Evolutionary conservation across 1,284 basidiomycete genomes (phyloP).

Genomic region (Taiwanofungus camphoratus): DNA sequence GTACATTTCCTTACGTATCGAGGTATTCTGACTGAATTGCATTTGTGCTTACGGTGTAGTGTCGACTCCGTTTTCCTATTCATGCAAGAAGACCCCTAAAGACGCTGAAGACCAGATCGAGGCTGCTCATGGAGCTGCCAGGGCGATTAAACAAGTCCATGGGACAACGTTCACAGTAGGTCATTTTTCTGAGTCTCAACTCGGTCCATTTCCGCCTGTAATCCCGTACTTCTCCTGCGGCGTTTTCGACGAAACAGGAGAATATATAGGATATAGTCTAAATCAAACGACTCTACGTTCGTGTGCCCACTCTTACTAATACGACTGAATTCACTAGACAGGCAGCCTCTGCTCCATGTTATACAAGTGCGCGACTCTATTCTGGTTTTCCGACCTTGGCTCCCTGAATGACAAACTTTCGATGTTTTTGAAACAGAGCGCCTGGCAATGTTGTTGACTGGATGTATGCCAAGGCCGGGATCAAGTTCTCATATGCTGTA

Average conservation of each 20-base stretch:
- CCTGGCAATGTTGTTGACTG: slow-evolving; percentile 77
- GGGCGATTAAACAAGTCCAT: slow-evolving; percentile 54
- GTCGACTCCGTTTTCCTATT: slow-evolving; percentile 71
- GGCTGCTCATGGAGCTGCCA: slow-evolving; percentile 65
- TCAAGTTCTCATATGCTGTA: slow-evolving; percentile 74
- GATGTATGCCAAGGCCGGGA: slow-evolving; percentile 58
- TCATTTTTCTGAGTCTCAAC: not conserved
- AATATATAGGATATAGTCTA: no score
- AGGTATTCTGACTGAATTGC: not conserved
- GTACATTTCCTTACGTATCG: slow-evolving; percentile 23
- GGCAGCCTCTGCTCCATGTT: slow-evolving; percentile 66
- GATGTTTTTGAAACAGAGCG: slow-evolving; percentile 31
- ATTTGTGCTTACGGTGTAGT: slow-evolving; percentile 31
- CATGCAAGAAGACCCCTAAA: slow-evolving; percentile 60
- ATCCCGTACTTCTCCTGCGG: no score
- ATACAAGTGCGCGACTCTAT: slow-evolving; percentile 42
- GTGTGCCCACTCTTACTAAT: not conserved
- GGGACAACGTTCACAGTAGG: slow-evolving; percentile 48
- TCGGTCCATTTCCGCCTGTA: not conserved
- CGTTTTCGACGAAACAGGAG: no score
- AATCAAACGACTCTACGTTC: not conserved
- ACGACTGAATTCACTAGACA: slow-evolving; percentile 32
- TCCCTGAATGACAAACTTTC: not conserved
- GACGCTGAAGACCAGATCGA: slow-evolving; percentile 84
- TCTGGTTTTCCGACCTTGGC: not conserved